phyloP scores from a whole-genome alignment of 208 protist genomes.

The Trypanosoma cruzi region DNA sequence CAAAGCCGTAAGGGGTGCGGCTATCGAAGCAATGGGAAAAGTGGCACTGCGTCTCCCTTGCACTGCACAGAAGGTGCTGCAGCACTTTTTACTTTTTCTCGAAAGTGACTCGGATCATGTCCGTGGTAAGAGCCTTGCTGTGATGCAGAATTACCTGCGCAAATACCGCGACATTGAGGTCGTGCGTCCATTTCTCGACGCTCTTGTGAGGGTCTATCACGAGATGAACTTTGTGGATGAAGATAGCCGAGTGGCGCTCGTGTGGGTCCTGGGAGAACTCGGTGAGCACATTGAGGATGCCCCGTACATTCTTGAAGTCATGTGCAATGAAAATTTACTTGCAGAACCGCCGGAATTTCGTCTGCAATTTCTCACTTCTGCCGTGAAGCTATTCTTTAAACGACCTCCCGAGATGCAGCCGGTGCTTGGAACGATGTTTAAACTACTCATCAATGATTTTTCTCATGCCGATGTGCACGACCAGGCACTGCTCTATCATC shows the following conservation, averaged over 20 bases:
- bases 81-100: slow-evolving; percentile 67
- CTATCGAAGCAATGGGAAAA: slow-evolving; percentile 41
- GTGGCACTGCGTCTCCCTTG: slow-evolving; percentile 35
- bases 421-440: slow-evolving; percentile 83
- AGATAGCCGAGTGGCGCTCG: slow-evolving; percentile 58
- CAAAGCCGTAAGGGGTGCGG: slow-evolving; percentile 17
- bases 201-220: slow-evolving; percentile 44
- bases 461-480: slow-evolving; percentile 89
- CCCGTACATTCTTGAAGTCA: slow-evolving; percentile 92
- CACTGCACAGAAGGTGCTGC: slow-evolving; percentile 27
- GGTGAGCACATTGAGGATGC: slow-evolving; percentile 87
- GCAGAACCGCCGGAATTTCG: slow-evolving; percentile 58
- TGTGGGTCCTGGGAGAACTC: slow-evolving; percentile 93
- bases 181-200: slow-evolving; percentile 44
- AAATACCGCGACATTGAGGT: slow-evolving; percentile 65
- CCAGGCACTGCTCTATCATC: slow-evolving; percentile 85
- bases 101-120: slow-evolving; percentile 50
- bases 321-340: slow-evolving; percentile 48
- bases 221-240: slow-evolving; percentile 50
- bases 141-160: slow-evolving; percentile 80
- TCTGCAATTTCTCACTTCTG: slow-evolving; percentile 85
- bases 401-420: slow-evolving; percentile 89
- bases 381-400: slow-evolving; percentile 93
- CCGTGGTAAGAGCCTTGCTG: slow-evolving; percentile 55
- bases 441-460: slow-evolving; percentile 76